phyloP scores from a whole-genome alignment of 768 basidiomycete species.

The Pleurotus cornucopiae region DNA sequence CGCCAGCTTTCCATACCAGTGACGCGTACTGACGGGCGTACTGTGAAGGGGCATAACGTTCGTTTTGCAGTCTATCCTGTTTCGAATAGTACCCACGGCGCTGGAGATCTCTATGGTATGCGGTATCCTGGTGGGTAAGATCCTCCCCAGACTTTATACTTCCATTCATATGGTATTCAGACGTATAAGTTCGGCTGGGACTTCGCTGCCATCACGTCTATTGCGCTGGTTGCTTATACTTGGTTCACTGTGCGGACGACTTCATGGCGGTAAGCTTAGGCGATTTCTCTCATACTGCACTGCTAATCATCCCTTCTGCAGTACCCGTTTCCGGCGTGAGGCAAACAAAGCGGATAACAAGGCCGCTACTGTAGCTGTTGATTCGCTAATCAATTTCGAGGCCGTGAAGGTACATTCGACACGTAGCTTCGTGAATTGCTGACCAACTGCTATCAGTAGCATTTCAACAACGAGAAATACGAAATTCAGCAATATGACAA shows the following conservation, averaged over 20 bases:
- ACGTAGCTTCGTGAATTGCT: neutral
- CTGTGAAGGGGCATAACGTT: constrained; percentile 86
- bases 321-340: constrained; percentile 89
- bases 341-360: constrained; percentile 97
- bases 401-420: constrained; percentile 78
- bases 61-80: constrained; percentile 86
- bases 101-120: constrained; percentile 96
- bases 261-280: constrained; percentile 73
- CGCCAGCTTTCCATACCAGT: neutral
- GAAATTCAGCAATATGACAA: constrained; percentile 92
- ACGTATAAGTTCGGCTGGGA: constrained; percentile 98
- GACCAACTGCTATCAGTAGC: constrained; percentile 38
- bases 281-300: neutral
- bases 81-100: constrained; percentile 94
- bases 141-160: neutral
- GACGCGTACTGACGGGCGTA: neutral
- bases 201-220: constrained; percentile 86
- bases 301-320: constrained; percentile 21
- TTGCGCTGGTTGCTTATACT: constrained; percentile 85
- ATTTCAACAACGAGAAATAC: constrained; percentile 95
- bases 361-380: constrained; percentile 90
- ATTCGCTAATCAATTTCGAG: constrained; percentile 96
- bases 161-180: constrained; percentile 31
- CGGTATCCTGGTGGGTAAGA: constrained; percentile 77
- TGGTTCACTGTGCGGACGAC: constrained; percentile 98